Evolutionary conservation across 305 asterid genomes (phyloP), one percentile per base, ranked within the genome.

Genomic region (Ilex paraguariensis): DNA sequence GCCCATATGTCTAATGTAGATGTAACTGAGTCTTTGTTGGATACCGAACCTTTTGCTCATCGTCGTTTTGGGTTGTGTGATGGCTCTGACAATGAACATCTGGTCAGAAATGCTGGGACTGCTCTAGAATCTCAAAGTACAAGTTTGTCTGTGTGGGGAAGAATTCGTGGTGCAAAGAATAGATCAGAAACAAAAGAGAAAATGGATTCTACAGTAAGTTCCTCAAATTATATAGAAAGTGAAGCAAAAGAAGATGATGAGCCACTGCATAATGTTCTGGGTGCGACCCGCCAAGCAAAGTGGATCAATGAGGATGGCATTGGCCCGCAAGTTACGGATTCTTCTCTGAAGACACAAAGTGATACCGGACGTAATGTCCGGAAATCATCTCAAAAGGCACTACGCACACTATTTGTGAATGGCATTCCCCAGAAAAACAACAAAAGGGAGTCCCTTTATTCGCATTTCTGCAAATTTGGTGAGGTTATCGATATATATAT

Each of bases 391-490:
- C 95, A 78, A 46, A 91, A 80, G 81, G 96, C 96, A 28, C 78
- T 81, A 51, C 87, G 95, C 31, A 91, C 98, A 51, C 69, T 93
- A 62, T 87, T 84, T 72, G 95, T 93, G 64, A 79, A 71, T 62
- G 89, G 86, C 75, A 72, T 94, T 79, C 99, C 99, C 57, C 80
- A 56, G 56, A 85, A 85, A 76, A 96, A 94, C 56, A 94, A 94
- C 82, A 87, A 73, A 74, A 86, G 75, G 79, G 99, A 91, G 76
- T 80, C 86, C 31, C 97, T 94, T 72, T 83, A 88, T 78, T 81
- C 79, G 31, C 99, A 94, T 84, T 94, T 94, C 81, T 81, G 72
- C 75, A 94, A 88, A 78, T 94, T 94, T 71, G 99, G 99, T 45
- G 86, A 83, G 78, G 87, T 94, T 11, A 64, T 88, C 68, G 93